These are phyloP conservation scores for Globisporangium parvum DNA, from an alignment of 352 stramenopile species.

Conservation along the genomic window DNA sequence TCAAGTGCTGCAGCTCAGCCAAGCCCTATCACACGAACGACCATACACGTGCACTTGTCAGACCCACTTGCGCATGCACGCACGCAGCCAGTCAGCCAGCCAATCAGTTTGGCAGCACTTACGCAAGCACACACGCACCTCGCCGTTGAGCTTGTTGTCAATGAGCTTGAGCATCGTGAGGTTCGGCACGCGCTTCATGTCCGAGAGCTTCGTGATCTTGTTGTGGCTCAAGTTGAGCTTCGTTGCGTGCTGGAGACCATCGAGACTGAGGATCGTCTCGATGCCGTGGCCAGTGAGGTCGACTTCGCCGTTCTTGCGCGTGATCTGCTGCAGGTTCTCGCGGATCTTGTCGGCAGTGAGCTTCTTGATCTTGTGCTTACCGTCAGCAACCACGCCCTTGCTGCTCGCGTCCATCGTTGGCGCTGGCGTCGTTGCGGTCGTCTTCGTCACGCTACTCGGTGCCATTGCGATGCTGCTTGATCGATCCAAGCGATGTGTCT, in stretches of 20 bases:
- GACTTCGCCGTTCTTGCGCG: constrained; percentile 40
- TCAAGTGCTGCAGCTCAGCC: constrained; percentile 60
- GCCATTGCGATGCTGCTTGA: too few species aligned
- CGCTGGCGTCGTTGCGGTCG: neutral
- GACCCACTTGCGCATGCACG: neutral
- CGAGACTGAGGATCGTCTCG: constrained; percentile 71
- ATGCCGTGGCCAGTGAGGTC: constrained; percentile 70
- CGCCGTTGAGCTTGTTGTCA: constrained; percentile 69
- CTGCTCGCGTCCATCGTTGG: neutral
- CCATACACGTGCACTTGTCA: neutral
- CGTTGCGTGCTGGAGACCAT: constrained; percentile 47
- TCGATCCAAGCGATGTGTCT: too few species aligned
- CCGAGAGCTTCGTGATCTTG: constrained; percentile 76
- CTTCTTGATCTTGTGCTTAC: constrained; percentile 85
- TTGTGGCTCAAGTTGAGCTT: constrained; percentile 84
- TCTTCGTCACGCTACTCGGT: neutral
- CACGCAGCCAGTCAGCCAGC: neutral
- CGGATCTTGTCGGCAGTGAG: constrained; percentile 75
- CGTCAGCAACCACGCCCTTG: constrained; percentile 3
- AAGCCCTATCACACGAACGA: constrained; percentile 25
- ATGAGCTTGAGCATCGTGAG: constrained; percentile 80
- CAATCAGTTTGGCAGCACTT: neutral
- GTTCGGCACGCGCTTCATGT: constrained; percentile 49
- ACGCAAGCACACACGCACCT: constrained; percentile 18
- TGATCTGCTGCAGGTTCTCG: constrained; percentile 41